A percentile compares a stretch with the other conserved stretches of the same genome.
phyloP scores from a whole-genome alignment of 208 protist species.

The Wallacemonas sp. region DNA sequence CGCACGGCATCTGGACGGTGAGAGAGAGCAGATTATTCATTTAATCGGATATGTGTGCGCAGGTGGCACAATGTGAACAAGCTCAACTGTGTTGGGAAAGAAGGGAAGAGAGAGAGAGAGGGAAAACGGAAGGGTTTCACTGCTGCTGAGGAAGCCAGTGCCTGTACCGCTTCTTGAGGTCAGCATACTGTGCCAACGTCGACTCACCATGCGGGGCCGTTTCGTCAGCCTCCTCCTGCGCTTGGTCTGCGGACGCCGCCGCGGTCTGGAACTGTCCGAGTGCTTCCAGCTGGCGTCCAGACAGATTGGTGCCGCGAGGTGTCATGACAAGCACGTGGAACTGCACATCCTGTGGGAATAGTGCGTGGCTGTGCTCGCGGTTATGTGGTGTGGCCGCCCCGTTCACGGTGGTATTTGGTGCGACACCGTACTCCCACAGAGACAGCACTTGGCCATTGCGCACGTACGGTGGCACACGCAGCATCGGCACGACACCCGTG shows the following conservation, averaged over 20 bases:
- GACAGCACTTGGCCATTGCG: conserved; percentile 65
- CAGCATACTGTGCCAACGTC: conserved; percentile 25
- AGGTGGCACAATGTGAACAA: no score
- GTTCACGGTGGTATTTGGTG: background rate
- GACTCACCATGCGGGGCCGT: background rate
- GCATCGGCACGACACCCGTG: background rate
- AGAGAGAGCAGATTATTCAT: no score
- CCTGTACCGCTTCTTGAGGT: conserved; percentile 45
- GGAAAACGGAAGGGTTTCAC: background rate
- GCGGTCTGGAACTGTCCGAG: conserved; percentile 42
- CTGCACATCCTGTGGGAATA: conserved; percentile 12
- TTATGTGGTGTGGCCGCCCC: no score
- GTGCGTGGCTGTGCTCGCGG: background rate
- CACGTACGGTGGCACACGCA: conserved; percentile 77
- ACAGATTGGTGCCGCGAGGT: conserved; percentile 42
- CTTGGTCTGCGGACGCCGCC: background rate
- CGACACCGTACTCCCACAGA: conserved; percentile 33
- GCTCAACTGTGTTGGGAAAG: no score
- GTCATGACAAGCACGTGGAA: conserved; percentile 80
- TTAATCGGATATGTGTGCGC: no score
- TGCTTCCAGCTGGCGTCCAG: conserved; percentile 53
- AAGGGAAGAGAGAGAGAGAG: background rate
- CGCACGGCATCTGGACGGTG: no score
- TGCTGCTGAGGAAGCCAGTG: conserved; percentile 71
- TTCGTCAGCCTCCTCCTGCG: background rate